Percentiles rank a stretch among this genome's conserved stretches.
phyloP scores from a whole-genome alignment of 352 stramenopile species.

The Globisporangium alternatum region DNA sequence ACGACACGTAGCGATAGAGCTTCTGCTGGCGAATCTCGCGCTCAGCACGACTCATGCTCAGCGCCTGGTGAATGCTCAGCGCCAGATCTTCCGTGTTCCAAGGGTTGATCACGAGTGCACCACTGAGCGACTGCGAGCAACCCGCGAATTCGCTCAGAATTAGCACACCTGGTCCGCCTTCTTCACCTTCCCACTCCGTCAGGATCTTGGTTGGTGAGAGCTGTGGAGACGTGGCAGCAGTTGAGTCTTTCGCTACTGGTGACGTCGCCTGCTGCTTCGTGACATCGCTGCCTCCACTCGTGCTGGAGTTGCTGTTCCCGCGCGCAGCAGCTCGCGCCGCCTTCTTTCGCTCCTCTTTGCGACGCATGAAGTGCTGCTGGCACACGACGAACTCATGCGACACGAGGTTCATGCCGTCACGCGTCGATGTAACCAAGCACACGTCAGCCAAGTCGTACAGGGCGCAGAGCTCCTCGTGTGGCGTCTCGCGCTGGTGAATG shows the following conservation, averaged over 20 bases:
- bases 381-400: slow-evolving; percentile 89
- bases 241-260: slow-evolving; percentile 20
- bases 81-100: slow-evolving; percentile 87
- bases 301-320: slow-evolving; percentile 3
- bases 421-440: slow-evolving; percentile 85
- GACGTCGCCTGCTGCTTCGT: neutral
- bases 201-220: slow-evolving; percentile 51
- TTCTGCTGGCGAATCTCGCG: slow-evolving; percentile 88
- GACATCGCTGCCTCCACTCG: neutral
- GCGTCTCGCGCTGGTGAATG: slow-evolving; percentile 77
- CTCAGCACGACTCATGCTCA: slow-evolving; percentile 82
- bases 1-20: slow-evolving; percentile 86
- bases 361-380: slow-evolving; percentile 82
- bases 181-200: slow-evolving; percentile 75
- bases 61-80: slow-evolving; percentile 74
- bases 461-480: slow-evolving; percentile 85
- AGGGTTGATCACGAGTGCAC: slow-evolving; percentile 86
- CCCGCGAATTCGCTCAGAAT: slow-evolving; percentile 89
- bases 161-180: slow-evolving; percentile 80
- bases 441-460: slow-evolving; percentile 89
- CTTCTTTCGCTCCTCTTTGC: slow-evolving; percentile 67
- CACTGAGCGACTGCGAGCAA: slow-evolving; percentile 82
- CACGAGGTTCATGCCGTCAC: slow-evolving; percentile 90
- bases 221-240: slow-evolving; percentile 20
- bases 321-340: slow-evolving; percentile 29